These are phyloP conservation scores for Xylaria multiplex DNA, from an alignment of 2,329 filamentous ascomycete species.

Conservation along the genomic window DNA sequence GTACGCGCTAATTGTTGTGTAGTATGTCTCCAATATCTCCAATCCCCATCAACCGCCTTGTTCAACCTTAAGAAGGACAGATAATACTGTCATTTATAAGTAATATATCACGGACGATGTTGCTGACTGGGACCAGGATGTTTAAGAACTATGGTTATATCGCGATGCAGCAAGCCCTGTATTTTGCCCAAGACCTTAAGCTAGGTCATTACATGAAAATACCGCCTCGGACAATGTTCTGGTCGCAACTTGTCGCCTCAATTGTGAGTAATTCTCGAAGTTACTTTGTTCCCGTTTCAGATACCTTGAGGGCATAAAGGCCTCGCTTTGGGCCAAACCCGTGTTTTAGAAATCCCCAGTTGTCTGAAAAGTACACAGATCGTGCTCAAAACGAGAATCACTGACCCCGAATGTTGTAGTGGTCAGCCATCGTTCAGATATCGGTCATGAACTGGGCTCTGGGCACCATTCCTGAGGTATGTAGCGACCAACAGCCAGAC, in stretches of 20 bases:
- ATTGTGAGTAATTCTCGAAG: conserved; percentile 38
- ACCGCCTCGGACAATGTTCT: conserved; percentile 60
- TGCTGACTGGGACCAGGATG: conserved; percentile 51
- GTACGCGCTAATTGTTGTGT: conserved; percentile 1
- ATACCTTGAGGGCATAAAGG: no score
- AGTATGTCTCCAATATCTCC: conserved; percentile 11
- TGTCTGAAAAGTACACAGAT: no score
- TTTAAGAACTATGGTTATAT: conserved; percentile 81
- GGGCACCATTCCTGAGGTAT: conserved; percentile 70
- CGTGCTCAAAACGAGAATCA: no score
- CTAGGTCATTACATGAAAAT: conserved; percentile 69
- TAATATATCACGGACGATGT: background rate
- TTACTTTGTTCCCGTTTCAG: no score
- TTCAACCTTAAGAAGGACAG: background rate
- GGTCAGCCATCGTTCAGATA: conserved; percentile 63
- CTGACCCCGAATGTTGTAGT: conserved; percentile 19
- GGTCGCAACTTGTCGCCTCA: conserved; percentile 60
- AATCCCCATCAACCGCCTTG: no score
- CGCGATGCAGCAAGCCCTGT: conserved; percentile 72
- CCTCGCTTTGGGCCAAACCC: no score
- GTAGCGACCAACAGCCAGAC: conserved; percentile 62
- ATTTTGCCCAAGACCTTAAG: conserved; percentile 73
- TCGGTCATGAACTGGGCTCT: conserved; percentile 74
- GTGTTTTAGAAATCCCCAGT: no score
- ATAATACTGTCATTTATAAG: background rate